These are phyloP conservation scores for Blastocystis sp. DNA, from an alignment of 352 stramenopile genomes.

Conservation along the genomic window DNA sequence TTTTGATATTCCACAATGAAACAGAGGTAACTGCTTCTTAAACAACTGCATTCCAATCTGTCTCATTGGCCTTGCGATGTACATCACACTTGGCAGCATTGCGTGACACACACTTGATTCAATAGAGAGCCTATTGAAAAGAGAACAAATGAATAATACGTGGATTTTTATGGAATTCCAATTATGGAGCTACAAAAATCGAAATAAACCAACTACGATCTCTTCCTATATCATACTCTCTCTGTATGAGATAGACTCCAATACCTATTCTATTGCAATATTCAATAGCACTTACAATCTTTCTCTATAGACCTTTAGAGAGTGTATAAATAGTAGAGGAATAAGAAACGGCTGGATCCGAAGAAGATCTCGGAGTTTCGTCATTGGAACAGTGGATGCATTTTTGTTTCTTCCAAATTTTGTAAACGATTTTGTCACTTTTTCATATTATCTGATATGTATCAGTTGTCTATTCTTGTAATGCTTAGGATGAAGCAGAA, in stretches of 20 bases:
- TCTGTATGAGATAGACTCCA: no score
- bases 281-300: no score
- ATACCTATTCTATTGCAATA: no score
- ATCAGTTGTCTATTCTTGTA: background rate
- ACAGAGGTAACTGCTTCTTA: background rate
- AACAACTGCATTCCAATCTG: background rate
- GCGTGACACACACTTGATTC: background rate
- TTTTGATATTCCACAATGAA: background rate
- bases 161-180: no score
- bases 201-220: no score
- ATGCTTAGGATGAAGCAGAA: slow-evolving; percentile 32
- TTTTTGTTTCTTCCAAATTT: background rate
- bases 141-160: no score
- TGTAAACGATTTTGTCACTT: background rate
- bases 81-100: slow-evolving; percentile 9
- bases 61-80: background rate
- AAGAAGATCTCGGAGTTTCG: background rate
- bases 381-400: background rate
- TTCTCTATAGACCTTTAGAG: no score
- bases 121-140: no score
- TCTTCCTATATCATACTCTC: no score
- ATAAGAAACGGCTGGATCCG: no score
- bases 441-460: background rate
- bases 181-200: no score
- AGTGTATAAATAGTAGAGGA: no score